A percentile compares a stretch with the other conserved stretches of the same genome.
phyloP scores from a whole-genome alignment of 2,329 filamentous ascomycete species.

The Graphium sp. region DNA sequence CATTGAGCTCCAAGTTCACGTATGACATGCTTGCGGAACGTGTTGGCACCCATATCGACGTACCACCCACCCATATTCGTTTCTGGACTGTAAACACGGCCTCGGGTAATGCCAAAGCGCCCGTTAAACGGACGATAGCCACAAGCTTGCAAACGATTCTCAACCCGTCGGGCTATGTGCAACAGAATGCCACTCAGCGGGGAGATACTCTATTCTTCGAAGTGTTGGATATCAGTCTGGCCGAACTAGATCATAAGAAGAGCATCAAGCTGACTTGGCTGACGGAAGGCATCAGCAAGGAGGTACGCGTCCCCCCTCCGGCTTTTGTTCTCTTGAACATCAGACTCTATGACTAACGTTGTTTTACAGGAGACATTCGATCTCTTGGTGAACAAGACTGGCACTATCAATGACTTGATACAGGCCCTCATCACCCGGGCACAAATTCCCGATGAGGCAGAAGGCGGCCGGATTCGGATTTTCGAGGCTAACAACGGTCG shows the following conservation, averaged over 20 bases:
- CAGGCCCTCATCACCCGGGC: constrained; percentile 64
- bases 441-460: constrained; percentile 55
- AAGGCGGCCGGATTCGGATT: constrained; percentile 55
- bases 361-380: constrained; percentile 53
- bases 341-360: background rate
- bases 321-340: constrained; percentile 1
- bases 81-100: constrained; percentile 74
- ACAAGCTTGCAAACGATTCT: constrained; percentile 68
- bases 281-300: constrained; percentile 80
- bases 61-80: constrained; percentile 73
- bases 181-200: constrained; percentile 53
- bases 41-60: constrained; percentile 59
- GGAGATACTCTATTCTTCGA: constrained; percentile 80
- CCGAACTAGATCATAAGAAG: constrained; percentile 88
- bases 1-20: constrained; percentile 71
- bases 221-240: constrained; percentile 82
- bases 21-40: constrained; percentile 80
- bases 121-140: constrained; percentile 56
- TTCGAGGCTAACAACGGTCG: constrained; percentile 75
- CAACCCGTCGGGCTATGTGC: constrained; percentile 53
- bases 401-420: constrained; percentile 64
- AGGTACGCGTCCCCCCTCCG: constrained; percentile 33
- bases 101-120: constrained; percentile 59
- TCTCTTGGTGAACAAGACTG: constrained; percentile 75
- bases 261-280: constrained; percentile 69